Base-by-base conservation (phyloP, 1,284 basidiomycete genomes). In the Ganoderma multipileum region DNA sequence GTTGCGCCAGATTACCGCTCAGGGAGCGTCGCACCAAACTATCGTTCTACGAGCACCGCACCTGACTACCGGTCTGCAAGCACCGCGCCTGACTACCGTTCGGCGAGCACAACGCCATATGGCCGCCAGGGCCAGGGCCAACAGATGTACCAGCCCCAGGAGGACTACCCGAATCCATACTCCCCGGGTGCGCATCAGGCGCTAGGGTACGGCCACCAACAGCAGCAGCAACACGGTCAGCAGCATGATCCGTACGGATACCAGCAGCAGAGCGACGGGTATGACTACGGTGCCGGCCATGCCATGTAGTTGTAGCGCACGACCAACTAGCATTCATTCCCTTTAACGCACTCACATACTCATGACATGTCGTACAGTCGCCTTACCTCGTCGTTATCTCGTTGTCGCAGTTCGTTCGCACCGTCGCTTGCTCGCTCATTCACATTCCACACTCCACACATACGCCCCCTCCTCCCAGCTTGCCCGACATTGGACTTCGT, bases 261-360 rank as follows among this genome's bases (percentile, higher is more conserved):
- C 65, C 66, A 70, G 65, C 63, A 59, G 41, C 63, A 58, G 42
- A 69, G 67, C 38, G 73, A 76, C 33, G 73, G 68, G 63, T 71
- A 77, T 68, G 76, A 76, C 64, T 76, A 77, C 65, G 65, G 69
- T 67, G 71, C 72, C 65, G 76, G 76, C 54, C 76, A 77, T 73
- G 78, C 78, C 44, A 74, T 78, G 74, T 78, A 77, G 76, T 75
- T 66, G 68, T 65, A 66, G 62, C 58, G 57, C 64, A 36, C 63
- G 66, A 39, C 61, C 67, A 52, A 67, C 65, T 67, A 47, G 58
- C 63, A 60, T 58, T 63, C 66, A 11, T 71, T 68, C 63, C 62
- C 62, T 67, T 59, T 62, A 18, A 39, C 11, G 63, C 42, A 60
- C 33, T 38, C 30, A 9, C 57, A 57, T 63, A 26, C 66, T 26